Conservation (phyloP, 2,329 filamentous ascomycete species). For the Colletotrichum noveboracense region DNA sequence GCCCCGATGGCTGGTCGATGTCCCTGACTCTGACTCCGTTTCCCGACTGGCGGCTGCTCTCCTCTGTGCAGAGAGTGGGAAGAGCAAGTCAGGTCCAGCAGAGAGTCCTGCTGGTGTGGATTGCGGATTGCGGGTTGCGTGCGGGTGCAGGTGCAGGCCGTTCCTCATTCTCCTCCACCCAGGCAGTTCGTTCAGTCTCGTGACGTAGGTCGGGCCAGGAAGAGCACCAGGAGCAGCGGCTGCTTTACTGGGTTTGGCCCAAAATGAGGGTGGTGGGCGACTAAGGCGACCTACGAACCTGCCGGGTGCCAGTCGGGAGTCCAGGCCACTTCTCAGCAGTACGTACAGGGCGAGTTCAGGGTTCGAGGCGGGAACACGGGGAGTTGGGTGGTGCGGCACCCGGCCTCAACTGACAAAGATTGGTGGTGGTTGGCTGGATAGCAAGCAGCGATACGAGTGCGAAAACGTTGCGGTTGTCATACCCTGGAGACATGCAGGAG, state of each 20-base stretch:
- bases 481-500: background rate
- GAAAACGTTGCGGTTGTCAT: background rate
- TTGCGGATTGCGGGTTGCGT: background rate
- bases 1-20: background rate
- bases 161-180: slow-evolving; percentile 1
- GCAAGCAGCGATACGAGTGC: background rate
- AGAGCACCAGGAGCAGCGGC: background rate
- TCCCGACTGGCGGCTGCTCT: background rate
- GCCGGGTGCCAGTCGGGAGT: background rate
- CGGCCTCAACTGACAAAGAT: background rate
- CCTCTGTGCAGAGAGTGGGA: background rate
- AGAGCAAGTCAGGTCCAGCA: background rate
- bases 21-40: background rate
- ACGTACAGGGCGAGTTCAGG: background rate
- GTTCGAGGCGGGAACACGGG: slow-evolving; percentile 5
- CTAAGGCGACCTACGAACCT: background rate
- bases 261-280: background rate
- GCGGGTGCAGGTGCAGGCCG: background rate
- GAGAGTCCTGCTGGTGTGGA: background rate
- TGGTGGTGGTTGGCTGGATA: background rate
- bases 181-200: background rate
- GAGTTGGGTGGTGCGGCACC: background rate
- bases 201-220: slow-evolving; percentile 19
- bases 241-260: slow-evolving; percentile 1
- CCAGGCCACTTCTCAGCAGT: background rate